A percentile compares a stretch with the other conserved stretches of the same genome.
phyloP scores from a whole-genome alignment of 768 basidiomycete species.

The Paxillus involutus region DNA sequence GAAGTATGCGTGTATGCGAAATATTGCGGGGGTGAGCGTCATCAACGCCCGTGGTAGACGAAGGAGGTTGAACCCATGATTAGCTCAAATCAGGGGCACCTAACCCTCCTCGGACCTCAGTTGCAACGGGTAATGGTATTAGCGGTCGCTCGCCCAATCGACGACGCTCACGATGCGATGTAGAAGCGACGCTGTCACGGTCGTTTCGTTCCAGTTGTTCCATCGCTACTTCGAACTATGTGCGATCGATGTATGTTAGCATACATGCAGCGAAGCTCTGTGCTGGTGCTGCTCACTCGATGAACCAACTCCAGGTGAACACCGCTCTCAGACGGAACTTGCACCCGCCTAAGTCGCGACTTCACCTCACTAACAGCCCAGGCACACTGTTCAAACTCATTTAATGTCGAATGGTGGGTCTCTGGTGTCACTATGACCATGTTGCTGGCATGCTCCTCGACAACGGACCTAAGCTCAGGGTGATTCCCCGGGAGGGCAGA shows the following conservation, averaged over 20 bases:
- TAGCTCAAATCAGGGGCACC: conserved; percentile 1
- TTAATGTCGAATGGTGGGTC: too few relatives aligned
- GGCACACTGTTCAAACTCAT: conserved; percentile 53
- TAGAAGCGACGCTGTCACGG: conserved; percentile 83
- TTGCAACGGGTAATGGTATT: conserved; percentile 26
- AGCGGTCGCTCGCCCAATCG: conserved; percentile 90
- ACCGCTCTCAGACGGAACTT: too few relatives aligned
- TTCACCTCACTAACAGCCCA: conserved; percentile 81
- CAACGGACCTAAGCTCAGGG: conserved; percentile 43
- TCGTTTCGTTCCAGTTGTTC: conserved; percentile 93
- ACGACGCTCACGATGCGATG: conserved; percentile 83
- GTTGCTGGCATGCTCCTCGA: conserved; percentile 47
- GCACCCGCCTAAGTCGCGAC: conserved; percentile 75
- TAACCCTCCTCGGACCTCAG: conserved; percentile 6
- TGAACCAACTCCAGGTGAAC: conserved; percentile 76
- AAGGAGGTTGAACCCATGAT: neutral
- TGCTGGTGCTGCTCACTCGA: conserved; percentile 14
- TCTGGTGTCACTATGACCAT: conserved; percentile 47
- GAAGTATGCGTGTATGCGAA: neutral
- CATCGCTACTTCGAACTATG: conserved; percentile 90
- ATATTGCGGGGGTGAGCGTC: neutral
- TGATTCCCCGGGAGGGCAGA: conserved; percentile 70
- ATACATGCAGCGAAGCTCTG: too few relatives aligned
- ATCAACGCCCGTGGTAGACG: neutral
- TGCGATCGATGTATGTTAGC: neutral